Conservation (phyloP, 2,329 filamentous ascomycete genomes). For the Didymellaceae sp. region DNA sequence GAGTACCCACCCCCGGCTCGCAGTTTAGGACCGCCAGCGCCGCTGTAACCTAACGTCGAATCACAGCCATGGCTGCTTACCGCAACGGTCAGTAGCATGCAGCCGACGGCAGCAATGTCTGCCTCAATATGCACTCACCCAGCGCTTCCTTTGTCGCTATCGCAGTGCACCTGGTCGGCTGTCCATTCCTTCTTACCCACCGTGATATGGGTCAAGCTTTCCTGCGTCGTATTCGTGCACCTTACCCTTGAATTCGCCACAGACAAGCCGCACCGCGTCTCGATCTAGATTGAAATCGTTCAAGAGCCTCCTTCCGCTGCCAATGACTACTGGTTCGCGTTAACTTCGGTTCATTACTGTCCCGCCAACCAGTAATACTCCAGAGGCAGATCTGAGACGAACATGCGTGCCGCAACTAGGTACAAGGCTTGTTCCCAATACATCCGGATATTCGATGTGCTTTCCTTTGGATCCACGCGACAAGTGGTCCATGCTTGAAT, state of each 20-base stretch:
- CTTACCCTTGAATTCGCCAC: conserved; percentile 36
- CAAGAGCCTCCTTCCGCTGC: conserved; percentile 33
- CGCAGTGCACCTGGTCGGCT: conserved; percentile 28
- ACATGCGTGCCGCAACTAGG: conserved; percentile 44
- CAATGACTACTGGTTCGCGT: conserved; percentile 34
- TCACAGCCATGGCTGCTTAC: conserved; percentile 29
- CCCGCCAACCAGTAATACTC: conserved; percentile 40
- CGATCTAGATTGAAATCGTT: conserved; percentile 40
- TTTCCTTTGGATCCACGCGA: conserved; percentile 32
- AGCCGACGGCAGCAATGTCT: conserved; percentile 28
- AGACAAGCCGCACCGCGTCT: conserved; percentile 30
- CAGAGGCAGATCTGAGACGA: conserved; percentile 35
- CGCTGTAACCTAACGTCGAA: conserved; percentile 33
- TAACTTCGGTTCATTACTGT: conserved; percentile 43
- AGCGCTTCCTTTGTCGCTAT: conserved; percentile 22
- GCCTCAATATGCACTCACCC: conserved; percentile 30
- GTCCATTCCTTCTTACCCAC: conserved; percentile 12
- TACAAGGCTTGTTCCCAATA: conserved; percentile 47
- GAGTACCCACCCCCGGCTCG: conserved; percentile 30
- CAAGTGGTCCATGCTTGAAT: conserved; percentile 37
- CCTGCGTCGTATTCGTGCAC: conserved; percentile 20
- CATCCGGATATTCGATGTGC: conserved; percentile 46
- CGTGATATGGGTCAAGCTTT: conserved; percentile 21
- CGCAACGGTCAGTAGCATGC: conserved; percentile 25
- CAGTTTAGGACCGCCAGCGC: conserved; percentile 46